A percentile compares a stretch with the other conserved stretches of the same genome.
Conservation (phyloP, 192 early-diverging fungal species). For the Allomyces javanicus region DNA sequence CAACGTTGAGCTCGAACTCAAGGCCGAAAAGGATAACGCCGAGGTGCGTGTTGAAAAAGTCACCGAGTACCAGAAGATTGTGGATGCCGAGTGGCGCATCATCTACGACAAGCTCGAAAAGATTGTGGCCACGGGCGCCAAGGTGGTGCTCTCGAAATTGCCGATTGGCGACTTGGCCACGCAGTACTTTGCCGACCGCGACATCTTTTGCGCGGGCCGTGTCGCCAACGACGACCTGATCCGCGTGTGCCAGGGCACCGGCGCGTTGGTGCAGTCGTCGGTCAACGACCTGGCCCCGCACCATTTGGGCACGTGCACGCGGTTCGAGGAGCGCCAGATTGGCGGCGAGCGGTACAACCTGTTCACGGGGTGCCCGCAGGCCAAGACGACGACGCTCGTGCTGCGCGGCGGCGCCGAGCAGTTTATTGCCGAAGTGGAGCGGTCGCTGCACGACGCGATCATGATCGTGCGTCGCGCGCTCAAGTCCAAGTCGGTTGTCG, state of each 20-base stretch:
- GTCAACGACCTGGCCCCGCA: conserved; percentile 58
- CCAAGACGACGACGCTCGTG: conserved; percentile 89
- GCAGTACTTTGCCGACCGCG: conserved; percentile 98
- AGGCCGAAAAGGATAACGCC: conserved; percentile 98
- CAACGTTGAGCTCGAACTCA: conserved; percentile 96
- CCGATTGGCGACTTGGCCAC: conserved; percentile 98
- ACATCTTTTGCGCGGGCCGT: conserved; percentile 97
- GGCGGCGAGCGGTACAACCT: conserved; percentile 93
- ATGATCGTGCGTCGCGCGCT: conserved; percentile 97
- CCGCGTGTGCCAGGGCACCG: conserved; percentile 86
- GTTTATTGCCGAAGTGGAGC: conserved; percentile 97
- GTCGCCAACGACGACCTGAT: conserved; percentile 81
- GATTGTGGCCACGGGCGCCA: conserved; percentile 85
- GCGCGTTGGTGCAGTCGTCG: conserved; percentile 79
- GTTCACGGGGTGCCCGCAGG: conserved; percentile 80
- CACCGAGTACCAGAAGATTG: conserved; percentile 94
- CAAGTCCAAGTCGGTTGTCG: conserved; percentile 89
- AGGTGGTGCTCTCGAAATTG: conserved; percentile 89
- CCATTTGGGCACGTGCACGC: conserved; percentile 74
- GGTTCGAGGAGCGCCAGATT: conserved; percentile 91
- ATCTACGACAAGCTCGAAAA: conserved; percentile 96
- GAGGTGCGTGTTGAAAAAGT: conserved; percentile 95
- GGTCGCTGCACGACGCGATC: conserved; percentile 94
- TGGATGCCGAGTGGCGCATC: conserved; percentile 98
- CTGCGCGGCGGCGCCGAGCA: conserved; percentile 96